Percentiles rank a stretch among this genome's conserved stretches.
These are phyloP conservation scores for Penicillium dipodomyicola DNA, from an alignment of 495 filamentous ascomycete species.

Conservation along the genomic window DNA sequence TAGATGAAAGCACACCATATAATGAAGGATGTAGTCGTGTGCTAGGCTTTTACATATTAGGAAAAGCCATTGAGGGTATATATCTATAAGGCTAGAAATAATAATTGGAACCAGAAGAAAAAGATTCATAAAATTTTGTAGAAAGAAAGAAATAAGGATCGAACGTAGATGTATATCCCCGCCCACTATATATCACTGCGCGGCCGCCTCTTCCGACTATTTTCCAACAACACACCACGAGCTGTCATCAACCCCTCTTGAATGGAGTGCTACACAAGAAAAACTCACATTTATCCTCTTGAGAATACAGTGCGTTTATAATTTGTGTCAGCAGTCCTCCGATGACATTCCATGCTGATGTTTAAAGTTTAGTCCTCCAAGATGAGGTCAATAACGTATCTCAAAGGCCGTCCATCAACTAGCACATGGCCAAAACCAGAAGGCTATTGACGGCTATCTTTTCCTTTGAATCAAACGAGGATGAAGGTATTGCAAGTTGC, in stretches of 20 bases:
- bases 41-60: not conserved
- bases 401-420: not conserved
- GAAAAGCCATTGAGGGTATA: not conserved
- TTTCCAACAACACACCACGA: not conserved
- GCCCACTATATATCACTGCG: not conserved
- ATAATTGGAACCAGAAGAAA: not conserved
- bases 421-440: not conserved
- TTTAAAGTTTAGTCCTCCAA: not conserved
- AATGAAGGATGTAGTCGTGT: not conserved
- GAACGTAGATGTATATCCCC: not conserved
- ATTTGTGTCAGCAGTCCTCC: not conserved
- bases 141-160: not conserved
- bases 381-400: constrained; percentile 1
- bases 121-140: not conserved
- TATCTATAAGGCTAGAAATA: not conserved
- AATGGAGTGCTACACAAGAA: not conserved
- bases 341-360: not conserved
- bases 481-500: constrained; percentile 10
- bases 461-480: constrained; percentile 7
- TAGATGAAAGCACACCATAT: not conserved
- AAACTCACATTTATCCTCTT: not conserved
- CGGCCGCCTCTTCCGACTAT: not conserved
- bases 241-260: not conserved
- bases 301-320: not conserved
- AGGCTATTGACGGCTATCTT: constrained; percentile 20